A percentile compares a stretch with the other conserved stretches of the same genome.
Conservation (phyloP, 2,329 filamentous ascomycete species). For the Fusarium subtropicale region DNA sequence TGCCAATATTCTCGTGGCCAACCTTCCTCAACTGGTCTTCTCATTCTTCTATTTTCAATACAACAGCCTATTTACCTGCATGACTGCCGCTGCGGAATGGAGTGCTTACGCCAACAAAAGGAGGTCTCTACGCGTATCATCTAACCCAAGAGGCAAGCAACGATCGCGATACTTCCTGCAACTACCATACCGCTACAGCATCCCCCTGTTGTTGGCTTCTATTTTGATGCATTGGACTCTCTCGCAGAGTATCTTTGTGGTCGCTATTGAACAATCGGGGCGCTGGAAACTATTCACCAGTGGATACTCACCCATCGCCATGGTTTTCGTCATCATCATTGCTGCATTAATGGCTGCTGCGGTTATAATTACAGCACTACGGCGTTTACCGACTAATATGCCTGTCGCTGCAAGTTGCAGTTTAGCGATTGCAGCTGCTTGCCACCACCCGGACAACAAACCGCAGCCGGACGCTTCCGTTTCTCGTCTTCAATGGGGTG, state of each 20-base stretch:
- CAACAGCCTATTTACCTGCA: not conserved
- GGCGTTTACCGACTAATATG: not conserved
- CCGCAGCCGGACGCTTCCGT: not conserved
- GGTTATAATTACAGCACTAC: too few species aligned
- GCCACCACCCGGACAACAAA: not conserved
- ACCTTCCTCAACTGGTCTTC: not conserved
- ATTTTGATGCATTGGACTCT: not conserved
- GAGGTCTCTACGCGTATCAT: not conserved
- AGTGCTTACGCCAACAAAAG: not conserved
- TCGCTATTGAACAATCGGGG: not conserved
- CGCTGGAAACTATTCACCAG: too few species aligned
- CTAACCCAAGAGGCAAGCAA: not conserved
- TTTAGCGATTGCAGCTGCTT: not conserved
- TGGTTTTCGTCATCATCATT: too few species aligned
- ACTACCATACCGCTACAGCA: not conserved
- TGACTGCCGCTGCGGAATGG: not conserved
- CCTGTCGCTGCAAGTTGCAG: not conserved
- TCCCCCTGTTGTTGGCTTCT: fast-evolving
- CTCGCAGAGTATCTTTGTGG: not conserved
- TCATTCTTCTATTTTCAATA: not conserved
- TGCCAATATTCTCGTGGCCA: not conserved
- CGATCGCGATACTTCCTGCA: not conserved
- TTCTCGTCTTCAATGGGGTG: not conserved
- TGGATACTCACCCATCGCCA: too few species aligned
- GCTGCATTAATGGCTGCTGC: too few species aligned